Evolutionary conservation across 2,329 filamentous ascomycete species (phyloP).

Genomic region (Cladosporium sphaerospermum): DNA sequence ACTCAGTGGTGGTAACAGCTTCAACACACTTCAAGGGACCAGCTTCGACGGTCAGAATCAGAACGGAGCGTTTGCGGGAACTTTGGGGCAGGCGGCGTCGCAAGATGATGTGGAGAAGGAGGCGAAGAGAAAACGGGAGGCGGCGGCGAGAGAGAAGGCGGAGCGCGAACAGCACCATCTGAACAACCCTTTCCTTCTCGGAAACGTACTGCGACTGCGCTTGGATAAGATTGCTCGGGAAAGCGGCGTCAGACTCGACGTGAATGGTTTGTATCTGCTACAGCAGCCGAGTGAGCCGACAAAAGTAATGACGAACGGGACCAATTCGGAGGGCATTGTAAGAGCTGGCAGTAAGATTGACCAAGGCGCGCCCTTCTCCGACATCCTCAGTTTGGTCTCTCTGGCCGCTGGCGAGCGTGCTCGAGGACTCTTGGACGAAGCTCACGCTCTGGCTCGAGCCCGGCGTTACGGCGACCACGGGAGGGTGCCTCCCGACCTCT

Average conservation of each 20-base stretch:
- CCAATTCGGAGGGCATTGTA: constrained; percentile 24
- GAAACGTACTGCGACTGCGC: constrained; percentile 50
- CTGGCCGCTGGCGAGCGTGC: constrained; percentile 76
- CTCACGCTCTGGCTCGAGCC: constrained; percentile 61
- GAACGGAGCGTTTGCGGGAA: constrained; percentile 38
- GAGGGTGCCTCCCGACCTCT: constrained; percentile 68
- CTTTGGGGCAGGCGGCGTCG: constrained; percentile 46
- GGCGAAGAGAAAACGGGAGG: constrained; percentile 59
- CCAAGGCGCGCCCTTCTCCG: constrained; percentile 64
- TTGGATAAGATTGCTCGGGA: constrained; percentile 54
- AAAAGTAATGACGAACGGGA: constrained; percentile 24
- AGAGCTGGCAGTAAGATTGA: constrained; percentile 51
- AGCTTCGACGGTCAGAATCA: constrained; percentile 34
- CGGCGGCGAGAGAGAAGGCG: constrained; percentile 57
- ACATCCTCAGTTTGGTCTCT: constrained; percentile 76
- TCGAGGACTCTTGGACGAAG: constrained; percentile 69
- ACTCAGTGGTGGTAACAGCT: constrained; percentile 37
- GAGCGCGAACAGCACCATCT: constrained; percentile 62
- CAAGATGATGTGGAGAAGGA: constrained; percentile 61
- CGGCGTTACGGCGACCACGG: constrained; percentile 77
- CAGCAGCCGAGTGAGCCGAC: constrained; percentile 19
- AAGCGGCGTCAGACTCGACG: constrained; percentile 53
- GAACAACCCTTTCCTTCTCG: constrained; percentile 64
- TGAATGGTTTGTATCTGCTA: constrained; percentile 46
- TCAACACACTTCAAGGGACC: constrained; percentile 38